Evolutionary conservation across 208 protist species (phyloP), one percentile per base, ranked within the genome.

Genomic region (Leishmania turanica): DNA sequence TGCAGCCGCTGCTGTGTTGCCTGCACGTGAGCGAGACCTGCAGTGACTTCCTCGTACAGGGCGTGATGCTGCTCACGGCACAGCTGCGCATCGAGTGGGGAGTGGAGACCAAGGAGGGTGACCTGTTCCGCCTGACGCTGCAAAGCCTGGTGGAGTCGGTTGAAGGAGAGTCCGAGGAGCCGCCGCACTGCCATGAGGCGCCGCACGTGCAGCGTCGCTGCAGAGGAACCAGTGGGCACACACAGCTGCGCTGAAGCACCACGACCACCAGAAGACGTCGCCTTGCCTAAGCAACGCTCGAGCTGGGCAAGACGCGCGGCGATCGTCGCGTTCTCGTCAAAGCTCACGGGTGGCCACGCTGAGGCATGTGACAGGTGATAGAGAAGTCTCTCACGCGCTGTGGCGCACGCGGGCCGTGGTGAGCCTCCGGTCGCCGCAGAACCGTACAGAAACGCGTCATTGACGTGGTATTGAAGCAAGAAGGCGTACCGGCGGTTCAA

Each of bases 331-430:
- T 79, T 79, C 70, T 94, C 91, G 40, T 91, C 81, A 82, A 94
- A 95, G 69, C 84, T 91, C 31, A 85, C 87, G 1, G 93, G 93
- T 5, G 93, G 93, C 93, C 93, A 96, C 70, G 83, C 87, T 34
- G 86, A 71, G 27, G 91, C 66, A 17, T 73, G 54, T 42, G 88
- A 83, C 31, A 96, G 89, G 53, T 78, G 76, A 58, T 77, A 73
- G 3, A 92, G 64, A 27, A 96, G 75, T 40, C 79, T 68, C 75
- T 87, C 84, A 34, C 73, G 80, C 13, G 80, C 58, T 3, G 53
- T 82, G n/a, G 37, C 56, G n/a, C 34, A 8, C 21, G 21, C 69
- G 31, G 37, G 58, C 34, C 19, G n/a, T 31, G 66, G 19, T 45
- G 19, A 13, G 21, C 49, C 68, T 2, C 11, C 68, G 64, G 45